These are phyloP conservation scores for Alternaria incomplexa DNA, from an alignment of 2,329 filamentous ascomycete genomes.

Conservation along the genomic window DNA sequence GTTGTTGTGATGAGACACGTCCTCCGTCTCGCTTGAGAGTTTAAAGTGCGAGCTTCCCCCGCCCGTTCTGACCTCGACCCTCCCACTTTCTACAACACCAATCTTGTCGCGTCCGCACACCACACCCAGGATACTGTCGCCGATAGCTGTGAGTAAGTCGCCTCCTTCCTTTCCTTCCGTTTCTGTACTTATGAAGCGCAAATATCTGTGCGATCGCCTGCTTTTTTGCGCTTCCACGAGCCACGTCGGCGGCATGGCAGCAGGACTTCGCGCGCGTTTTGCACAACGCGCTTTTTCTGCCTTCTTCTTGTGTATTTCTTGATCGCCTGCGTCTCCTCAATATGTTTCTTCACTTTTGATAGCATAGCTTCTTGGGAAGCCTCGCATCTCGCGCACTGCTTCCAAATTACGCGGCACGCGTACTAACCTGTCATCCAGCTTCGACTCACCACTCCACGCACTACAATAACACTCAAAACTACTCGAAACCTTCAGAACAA, in stretches of 20 bases:
- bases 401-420: conserved; percentile 1
- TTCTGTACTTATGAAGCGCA: neutral
- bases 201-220: neutral
- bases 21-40: conserved; percentile 1
- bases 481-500: neutral
- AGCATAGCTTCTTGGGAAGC: neutral
- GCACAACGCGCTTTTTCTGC: neutral
- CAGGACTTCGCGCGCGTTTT: neutral
- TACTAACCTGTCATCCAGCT: neutral
- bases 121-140: neutral
- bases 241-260: neutral
- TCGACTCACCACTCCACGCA: neutral
- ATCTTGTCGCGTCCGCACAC: conserved; percentile 13
- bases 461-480: neutral
- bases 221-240: conserved; percentile 1
- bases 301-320: neutral
- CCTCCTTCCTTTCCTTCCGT: conserved; percentile 3
- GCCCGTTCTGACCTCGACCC: conserved; percentile 6
- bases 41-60: conserved; percentile 13
- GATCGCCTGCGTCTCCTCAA: neutral
- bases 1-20: conserved; percentile 26
- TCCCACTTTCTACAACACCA: conserved; percentile 18
- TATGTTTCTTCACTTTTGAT: neutral
- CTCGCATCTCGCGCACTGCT: neutral
- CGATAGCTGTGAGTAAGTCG: conserved; percentile 16